phyloP scores from a whole-genome alignment of 371 early-diverging fungal genomes.

The Furculomyces boomerangus region DNA sequence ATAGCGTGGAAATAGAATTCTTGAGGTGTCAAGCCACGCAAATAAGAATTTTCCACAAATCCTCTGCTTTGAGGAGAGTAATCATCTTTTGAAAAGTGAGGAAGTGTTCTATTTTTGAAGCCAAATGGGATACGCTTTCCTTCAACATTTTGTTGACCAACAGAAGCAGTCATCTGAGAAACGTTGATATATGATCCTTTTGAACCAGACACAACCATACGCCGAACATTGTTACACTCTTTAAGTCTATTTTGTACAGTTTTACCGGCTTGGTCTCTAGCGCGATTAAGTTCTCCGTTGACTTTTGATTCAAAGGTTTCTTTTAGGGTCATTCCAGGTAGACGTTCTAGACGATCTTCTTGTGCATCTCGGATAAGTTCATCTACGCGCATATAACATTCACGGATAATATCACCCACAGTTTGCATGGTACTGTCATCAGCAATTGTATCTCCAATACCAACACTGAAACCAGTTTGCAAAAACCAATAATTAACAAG shows the following conservation, averaged over 20 bases:
- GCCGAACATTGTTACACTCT: conserved; percentile 92
- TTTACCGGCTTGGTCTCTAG: conserved; percentile 93
- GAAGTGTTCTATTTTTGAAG: conserved; percentile 91
- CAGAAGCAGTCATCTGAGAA: conserved; percentile 99
- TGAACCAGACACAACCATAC: conserved; percentile 97
- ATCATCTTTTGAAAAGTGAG: conserved; percentile 87
- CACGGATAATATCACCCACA: conserved; percentile 61
- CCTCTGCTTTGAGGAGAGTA: conserved; percentile 90
- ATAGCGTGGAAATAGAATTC: conserved; percentile 99
- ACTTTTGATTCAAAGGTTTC: conserved; percentile 82
- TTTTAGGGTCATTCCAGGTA: conserved; percentile 79
- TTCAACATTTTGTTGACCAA: conserved; percentile 98
- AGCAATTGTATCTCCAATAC: conserved; percentile 96
- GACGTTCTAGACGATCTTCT: conserved; percentile 51
- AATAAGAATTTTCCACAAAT: conserved; percentile 97
- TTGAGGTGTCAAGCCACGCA: conserved; percentile 82
- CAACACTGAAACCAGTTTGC: conserved; percentile 94
- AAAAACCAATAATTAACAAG: conserved; percentile 84
- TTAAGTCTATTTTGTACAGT: conserved; percentile 80
- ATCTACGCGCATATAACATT: conserved; percentile 75
- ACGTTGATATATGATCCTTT: conserved; percentile 98
- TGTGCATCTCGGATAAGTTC: conserved; percentile 56
- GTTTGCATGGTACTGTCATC: conserved; percentile 48
- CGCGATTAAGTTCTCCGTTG: conserved; percentile 74
- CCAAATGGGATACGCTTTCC: conserved; percentile 95